Evolutionary conservation across 2,329 filamentous ascomycete genomes (phyloP).

Genomic region (Didymella pinodella): DNA sequence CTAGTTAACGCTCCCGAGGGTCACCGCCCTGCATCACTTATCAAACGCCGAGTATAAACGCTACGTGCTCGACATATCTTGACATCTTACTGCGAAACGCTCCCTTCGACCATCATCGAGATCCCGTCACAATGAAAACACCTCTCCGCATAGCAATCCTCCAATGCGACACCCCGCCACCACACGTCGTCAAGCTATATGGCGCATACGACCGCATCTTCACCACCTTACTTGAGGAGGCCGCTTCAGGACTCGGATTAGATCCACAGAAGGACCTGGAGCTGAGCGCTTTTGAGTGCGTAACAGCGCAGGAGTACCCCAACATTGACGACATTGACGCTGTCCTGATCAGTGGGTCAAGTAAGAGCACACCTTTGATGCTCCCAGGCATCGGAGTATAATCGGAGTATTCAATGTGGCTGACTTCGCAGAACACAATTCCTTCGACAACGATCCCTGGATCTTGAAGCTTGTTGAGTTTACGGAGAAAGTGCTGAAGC

Average conservation of each 20-base stretch:
- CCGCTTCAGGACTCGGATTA: slow-evolving; percentile 58
- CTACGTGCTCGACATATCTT: background rate
- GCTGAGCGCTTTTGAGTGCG: slow-evolving; percentile 74
- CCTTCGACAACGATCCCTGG: slow-evolving; percentile 78
- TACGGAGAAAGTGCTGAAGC: slow-evolving; percentile 65
- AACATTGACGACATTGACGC: slow-evolving; percentile 78
- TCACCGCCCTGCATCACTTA: slow-evolving; percentile 7
- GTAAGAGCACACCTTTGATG: slow-evolving; percentile 44
- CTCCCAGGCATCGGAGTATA: background rate
- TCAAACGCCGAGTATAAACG: slow-evolving; percentile 7
- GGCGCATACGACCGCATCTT: slow-evolving; percentile 74
- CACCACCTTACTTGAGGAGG: slow-evolving; percentile 59
- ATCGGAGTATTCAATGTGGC: background rate
- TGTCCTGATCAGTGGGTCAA: slow-evolving; percentile 78
- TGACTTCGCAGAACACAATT: slow-evolving; percentile 66
- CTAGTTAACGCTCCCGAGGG: slow-evolving; percentile 4
- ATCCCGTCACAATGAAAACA: slow-evolving; percentile 41
- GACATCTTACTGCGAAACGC: background rate
- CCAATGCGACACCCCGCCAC: slow-evolving; percentile 82
- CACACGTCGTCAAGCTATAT: slow-evolving; percentile 69
- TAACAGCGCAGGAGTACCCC: slow-evolving; percentile 74
- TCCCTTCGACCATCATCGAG: no score
- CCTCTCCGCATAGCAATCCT: slow-evolving; percentile 81
- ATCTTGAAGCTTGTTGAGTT: slow-evolving; percentile 77
- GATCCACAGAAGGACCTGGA: slow-evolving; percentile 57